Evolutionary conservation across 345 rosid genomes (phyloP), one percentile per base, ranked within the genome.

Genomic region (Clausena lansium): DNA sequence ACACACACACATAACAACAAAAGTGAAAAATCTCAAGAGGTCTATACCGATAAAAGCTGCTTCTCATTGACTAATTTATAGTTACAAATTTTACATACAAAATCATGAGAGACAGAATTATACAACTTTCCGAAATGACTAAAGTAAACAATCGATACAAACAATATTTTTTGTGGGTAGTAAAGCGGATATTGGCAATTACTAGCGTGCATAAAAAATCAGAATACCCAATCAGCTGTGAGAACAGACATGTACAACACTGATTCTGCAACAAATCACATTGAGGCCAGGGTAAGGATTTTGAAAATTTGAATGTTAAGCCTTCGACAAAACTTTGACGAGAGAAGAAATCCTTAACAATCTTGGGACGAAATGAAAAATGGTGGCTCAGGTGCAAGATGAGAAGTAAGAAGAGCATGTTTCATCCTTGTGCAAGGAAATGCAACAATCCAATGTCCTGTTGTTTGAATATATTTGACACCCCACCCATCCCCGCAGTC

Each of bases 21-120:
- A 41, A 41, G 1, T 1, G 2, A 15, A 50, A 41, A 41, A 3
- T 45, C 50, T 11, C 22, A 17, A 52, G 57, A 5, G 57, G 57
- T 52, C 63, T 14, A 47, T 35, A 70, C 84, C 60, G 67, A 70
- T 2, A 41, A 68, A 64, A 60, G 80, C 80, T 71, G 78, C 74
- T 86, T 82, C 87, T 82, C 86, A 81, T 86, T 87, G 52, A 78
- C 84, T 78, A 80, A 71, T 74, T 78, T 55, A 30, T 61, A 78
- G 88, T 81, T 82, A 78, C 74, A 84, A 78, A 67, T 72, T 84
- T 85, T 84, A 82, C 87, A 74, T 86, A 80, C 87, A 89, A 89
- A 86, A 87, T 80, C 77, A 76, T 39, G 83, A 39, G 84, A 39
- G 79, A 64, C 65, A 59, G 66, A 75, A 80, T 82, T 80, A 71